Percentiles rank a stretch among this genome's conserved stretches.
phyloP scores from a whole-genome alignment of 148 eudicot species.

The Vaccinium myrtillus region DNA sequence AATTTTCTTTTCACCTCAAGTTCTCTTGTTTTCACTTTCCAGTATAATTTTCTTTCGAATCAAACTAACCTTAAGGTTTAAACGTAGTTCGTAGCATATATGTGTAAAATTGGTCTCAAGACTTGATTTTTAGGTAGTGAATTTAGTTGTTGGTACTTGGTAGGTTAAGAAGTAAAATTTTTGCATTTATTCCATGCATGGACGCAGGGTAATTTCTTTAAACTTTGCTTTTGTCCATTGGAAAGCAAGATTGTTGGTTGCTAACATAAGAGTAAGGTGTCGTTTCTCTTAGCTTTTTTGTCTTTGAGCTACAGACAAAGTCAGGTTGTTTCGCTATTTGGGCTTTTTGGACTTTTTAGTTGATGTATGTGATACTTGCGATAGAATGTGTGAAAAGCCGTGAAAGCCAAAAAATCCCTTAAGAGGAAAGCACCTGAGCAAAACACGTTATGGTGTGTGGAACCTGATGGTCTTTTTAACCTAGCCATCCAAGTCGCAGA shows the following conservation, averaged over 20 bases:
- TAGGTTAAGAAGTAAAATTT: not conserved
- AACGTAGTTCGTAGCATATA: not conserved
- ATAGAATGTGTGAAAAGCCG: no score
- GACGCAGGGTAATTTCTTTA: not conserved
- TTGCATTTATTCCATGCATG: not conserved
- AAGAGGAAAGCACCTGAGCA: not conserved
- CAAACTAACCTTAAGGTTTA: not conserved
- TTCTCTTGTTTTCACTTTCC: no score
- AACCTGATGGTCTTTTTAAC: not conserved
- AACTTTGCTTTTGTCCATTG: not conserved
- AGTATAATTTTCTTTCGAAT: no score
- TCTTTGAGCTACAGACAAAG: no score
- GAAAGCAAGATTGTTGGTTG: not conserved
- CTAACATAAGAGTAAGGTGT: not conserved
- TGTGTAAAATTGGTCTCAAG: not conserved
- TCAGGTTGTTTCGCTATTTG: no score
- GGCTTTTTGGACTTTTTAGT: no score
- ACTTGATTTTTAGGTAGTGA: not conserved
- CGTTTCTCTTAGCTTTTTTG: no score
- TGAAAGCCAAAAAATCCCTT: no score
- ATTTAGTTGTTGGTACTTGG: not conserved
- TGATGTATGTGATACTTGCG: no score
- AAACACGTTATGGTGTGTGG: not conserved
- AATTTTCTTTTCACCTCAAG: no score
- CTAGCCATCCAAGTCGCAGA: not conserved